These are phyloP conservation scores for Hypoxylon crocopeplum DNA, from an alignment of 495 filamentous ascomycete genomes.

Conservation along the genomic window DNA sequence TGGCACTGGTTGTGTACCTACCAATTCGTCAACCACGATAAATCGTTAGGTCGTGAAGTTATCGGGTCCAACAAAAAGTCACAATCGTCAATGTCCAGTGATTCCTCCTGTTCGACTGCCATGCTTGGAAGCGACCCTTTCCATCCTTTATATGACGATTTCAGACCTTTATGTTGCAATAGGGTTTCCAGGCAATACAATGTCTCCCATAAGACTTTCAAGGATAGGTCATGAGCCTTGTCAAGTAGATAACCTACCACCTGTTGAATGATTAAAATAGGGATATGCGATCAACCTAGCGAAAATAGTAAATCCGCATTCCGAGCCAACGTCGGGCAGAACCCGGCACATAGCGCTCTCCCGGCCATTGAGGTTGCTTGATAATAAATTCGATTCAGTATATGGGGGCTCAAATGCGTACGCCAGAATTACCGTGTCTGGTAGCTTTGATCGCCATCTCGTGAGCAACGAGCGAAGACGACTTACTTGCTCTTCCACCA, in stretches of 20 bases:
- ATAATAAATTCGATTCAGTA: constrained; percentile 45
- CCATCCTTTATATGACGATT: constrained; percentile 9
- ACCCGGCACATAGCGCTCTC: constrained; percentile 42
- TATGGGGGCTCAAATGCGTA: constrained; percentile 57
- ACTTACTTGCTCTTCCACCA: constrained; percentile 29
- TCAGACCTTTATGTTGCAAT: neutral
- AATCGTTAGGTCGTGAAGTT: neutral
- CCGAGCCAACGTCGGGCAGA: constrained; percentile 9
- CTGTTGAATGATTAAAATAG: too few species aligned
- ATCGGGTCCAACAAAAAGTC: constrained; percentile 3
- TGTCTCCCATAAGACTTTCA: neutral
- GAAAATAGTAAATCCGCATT: constrained; percentile 8
- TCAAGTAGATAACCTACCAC: too few species aligned
- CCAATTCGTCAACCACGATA: constrained; percentile 3
- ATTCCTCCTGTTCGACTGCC: neutral
- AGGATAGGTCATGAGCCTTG: neutral
- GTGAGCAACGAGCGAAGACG: neutral
- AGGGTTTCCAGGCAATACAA: neutral
- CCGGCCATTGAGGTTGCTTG: constrained; percentile 49
- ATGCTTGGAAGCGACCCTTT: neutral
- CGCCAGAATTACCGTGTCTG: constrained; percentile 16
- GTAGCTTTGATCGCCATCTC: constrained; percentile 6
- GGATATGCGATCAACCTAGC: too few species aligned
- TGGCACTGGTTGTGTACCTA: too few species aligned
- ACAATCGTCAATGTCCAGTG: constrained; percentile 1